Conservation (phyloP, 164 flowering plant genomes). For the Paratinospora sagittata region DNA sequence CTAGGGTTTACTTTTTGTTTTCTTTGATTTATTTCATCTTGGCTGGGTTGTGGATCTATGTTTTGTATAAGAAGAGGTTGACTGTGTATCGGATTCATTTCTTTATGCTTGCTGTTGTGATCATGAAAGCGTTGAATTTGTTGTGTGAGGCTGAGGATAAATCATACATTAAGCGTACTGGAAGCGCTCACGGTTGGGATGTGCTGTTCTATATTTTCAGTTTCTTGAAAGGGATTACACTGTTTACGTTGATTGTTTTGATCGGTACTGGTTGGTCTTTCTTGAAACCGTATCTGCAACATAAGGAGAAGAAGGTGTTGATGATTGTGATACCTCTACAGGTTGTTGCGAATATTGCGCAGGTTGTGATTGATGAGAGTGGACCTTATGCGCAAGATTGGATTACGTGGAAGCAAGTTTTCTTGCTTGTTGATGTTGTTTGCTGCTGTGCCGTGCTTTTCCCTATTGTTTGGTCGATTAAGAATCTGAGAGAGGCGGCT, state of each 20-base stretch:
- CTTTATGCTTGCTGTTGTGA: slow-evolving; percentile 76
- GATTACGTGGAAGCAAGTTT: slow-evolving; percentile 86
- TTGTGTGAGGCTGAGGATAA: slow-evolving; percentile 90
- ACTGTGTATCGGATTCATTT: slow-evolving; percentile 70
- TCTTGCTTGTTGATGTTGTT: slow-evolving; percentile 81
- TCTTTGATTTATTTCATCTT: slow-evolving; percentile 43
- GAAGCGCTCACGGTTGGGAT: slow-evolving; percentile 94
- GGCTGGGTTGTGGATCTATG: slow-evolving; percentile 49
- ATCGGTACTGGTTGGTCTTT: slow-evolving; percentile 98
- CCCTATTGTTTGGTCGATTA: slow-evolving; percentile 95
- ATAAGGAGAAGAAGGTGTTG: slow-evolving; percentile 86
- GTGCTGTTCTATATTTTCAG: slow-evolving; percentile 89
- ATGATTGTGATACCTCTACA: slow-evolving; percentile 95
- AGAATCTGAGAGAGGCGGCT: slow-evolving; percentile 83
- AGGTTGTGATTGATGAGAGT: slow-evolving; percentile 78
- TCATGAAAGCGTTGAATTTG: slow-evolving; percentile 63
- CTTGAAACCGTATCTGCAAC: slow-evolving; percentile 81
- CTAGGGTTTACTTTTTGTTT: slow-evolving; percentile 68
- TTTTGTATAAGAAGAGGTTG: slow-evolving; percentile 49
- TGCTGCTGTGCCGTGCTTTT: slow-evolving; percentile 92
- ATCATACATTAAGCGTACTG: slow-evolving; percentile 70
- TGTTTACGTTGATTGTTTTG: slow-evolving; percentile 80
- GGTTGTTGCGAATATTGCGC: slow-evolving; percentile 77
- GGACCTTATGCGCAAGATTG: slow-evolving; percentile 74
- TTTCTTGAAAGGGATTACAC: slow-evolving; percentile 66